Evolutionary conservation across 768 basidiomycete species (phyloP).

Genomic region (Paxillus involutus): DNA sequence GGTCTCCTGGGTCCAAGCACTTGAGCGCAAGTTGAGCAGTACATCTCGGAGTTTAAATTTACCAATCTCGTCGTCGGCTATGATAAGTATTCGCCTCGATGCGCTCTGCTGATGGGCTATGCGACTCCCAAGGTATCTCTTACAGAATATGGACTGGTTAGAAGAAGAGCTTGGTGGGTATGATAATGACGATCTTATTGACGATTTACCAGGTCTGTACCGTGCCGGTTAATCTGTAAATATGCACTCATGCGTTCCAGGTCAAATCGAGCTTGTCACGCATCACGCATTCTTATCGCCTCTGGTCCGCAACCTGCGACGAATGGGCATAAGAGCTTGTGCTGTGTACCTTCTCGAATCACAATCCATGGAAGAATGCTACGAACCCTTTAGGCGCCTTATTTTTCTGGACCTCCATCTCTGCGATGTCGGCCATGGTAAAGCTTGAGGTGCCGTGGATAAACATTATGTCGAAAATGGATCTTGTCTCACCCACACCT

Average conservation of each 20-base stretch:
- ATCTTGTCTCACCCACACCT: conserved; percentile 63
- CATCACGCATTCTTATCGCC: conserved; percentile 96
- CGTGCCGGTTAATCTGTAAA: not conserved
- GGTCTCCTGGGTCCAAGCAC: too few species aligned
- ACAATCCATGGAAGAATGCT: conserved; percentile 99
- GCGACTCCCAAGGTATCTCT: too few species aligned
- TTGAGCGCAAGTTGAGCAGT: too few species aligned
- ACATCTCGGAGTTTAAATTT: conserved; percentile 31
- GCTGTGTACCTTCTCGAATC: conserved; percentile 94
- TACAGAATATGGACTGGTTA: conserved; percentile 98
- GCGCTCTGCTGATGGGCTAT: conserved; percentile 40
- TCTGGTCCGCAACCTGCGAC: conserved; percentile 72
- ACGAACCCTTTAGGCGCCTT: too few species aligned
- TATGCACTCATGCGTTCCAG: conserved; percentile 37
- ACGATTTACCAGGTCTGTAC: conserved; percentile 81
- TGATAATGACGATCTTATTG: conserved; percentile 93
- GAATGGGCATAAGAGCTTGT: conserved; percentile 82
- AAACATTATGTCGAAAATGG: conserved; percentile 99
- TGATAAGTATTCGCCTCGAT: conserved; percentile 39
- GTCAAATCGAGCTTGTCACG: conserved; percentile 98
- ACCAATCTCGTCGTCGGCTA: conserved; percentile 8
- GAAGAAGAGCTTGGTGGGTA: conserved; percentile 94
- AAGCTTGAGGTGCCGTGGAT: conserved; percentile 96
- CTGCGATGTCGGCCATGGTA: conserved; percentile 99
- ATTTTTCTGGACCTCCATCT: conserved; percentile 95